Percentiles rank a stretch among this genome's conserved stretches.
phyloP scores from a whole-genome alignment of 139 green algal genomes.

The Tetraselmis chui region DNA sequence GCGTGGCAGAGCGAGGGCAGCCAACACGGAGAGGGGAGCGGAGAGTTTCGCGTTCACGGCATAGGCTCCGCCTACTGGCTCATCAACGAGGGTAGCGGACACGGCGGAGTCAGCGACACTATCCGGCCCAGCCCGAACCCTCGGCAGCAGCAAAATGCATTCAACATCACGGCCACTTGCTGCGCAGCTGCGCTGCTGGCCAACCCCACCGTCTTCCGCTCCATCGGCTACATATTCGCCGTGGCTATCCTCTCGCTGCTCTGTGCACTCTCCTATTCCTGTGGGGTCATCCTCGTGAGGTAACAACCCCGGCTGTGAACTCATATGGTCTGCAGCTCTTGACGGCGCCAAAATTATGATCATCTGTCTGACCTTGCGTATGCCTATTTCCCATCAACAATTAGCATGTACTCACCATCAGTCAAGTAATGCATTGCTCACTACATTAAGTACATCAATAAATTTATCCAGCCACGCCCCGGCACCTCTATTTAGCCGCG shows the following conservation, averaged over 20 bases:
- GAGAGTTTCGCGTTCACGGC: background rate
- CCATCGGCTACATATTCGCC: background rate
- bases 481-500: no score
- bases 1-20: background rate
- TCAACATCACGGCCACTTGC: background rate
- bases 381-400: no score
- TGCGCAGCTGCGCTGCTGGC: background rate
- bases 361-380: no score
- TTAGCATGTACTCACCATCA: no score
- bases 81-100: background rate
- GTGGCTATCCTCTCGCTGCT: background rate
- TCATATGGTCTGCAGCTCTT: no score
- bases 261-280: background rate
- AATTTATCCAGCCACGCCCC: no score
- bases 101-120: background rate
- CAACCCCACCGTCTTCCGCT: background rate
- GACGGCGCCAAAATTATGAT: no score
- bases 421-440: no score
- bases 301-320: no score
- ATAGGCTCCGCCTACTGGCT: background rate
- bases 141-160: background rate
- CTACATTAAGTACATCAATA: no score
- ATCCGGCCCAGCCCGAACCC: background rate
- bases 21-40: background rate
- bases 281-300: background rate